Percentiles rank a stretch among this genome's conserved stretches.
Conservation (phyloP, 225 moss, liverwort and hornwort species). For the Physcomitrellopsis africana region DNA sequence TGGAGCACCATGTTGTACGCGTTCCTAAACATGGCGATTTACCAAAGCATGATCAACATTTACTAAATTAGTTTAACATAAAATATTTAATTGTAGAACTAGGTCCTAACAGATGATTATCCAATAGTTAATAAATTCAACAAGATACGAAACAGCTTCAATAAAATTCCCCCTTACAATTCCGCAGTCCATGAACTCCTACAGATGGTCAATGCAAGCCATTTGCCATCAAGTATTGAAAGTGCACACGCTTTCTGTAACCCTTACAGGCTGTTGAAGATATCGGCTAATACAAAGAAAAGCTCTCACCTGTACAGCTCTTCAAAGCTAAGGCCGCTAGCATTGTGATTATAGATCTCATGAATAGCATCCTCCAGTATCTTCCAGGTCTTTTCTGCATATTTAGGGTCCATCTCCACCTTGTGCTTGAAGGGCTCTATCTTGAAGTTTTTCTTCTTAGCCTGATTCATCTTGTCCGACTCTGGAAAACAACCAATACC, state of each 20-base stretch:
- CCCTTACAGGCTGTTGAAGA: neutral
- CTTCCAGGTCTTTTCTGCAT: conserved; percentile 74
- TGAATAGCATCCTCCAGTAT: conserved; percentile 72
- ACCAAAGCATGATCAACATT: neutral
- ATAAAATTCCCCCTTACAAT: conserved; percentile 2
- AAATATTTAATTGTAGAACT: neutral
- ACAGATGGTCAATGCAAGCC: neutral
- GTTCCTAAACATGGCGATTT: conserved; percentile 43
- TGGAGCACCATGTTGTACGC: conserved; percentile 76
- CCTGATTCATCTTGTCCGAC: conserved; percentile 57
- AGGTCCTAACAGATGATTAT: neutral
- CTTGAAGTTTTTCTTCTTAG: conserved; percentile 73
- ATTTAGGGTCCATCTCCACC: conserved; percentile 75
- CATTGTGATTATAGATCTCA: conserved; percentile 74
- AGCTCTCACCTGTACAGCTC: conserved; percentile 58
- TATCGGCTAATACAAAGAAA: neutral
- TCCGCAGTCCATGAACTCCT: conserved; percentile 6
- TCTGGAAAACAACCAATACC: neutral
- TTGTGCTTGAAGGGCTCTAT: conserved; percentile 72
- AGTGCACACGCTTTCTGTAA: neutral
- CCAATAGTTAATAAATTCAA: neutral
- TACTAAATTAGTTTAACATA: conserved; percentile 5
- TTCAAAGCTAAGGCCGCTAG: conserved; percentile 68
- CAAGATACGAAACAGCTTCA: conserved; percentile 22
- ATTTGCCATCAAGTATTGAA: neutral